Percentiles rank a stretch among this genome's conserved stretches.
These are phyloP conservation scores for Pilasporangium apinafurcum DNA, from an alignment of 352 stramenopile genomes.

Conservation along the genomic window DNA sequence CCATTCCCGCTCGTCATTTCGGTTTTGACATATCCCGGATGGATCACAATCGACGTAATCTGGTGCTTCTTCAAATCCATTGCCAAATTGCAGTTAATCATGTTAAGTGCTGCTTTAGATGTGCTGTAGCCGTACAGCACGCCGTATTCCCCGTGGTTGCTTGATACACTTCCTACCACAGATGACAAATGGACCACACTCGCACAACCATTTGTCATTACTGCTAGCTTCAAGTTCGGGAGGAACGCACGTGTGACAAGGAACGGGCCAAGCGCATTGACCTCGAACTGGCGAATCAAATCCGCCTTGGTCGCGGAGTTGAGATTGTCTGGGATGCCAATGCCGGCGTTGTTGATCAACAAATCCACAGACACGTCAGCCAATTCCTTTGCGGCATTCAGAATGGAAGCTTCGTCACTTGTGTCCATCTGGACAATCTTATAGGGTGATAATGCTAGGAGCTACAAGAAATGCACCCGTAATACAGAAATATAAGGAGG, in stretches of 20 bases:
- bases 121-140: constrained; percentile 30
- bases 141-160: constrained; percentile 10
- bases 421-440: constrained; percentile 16
- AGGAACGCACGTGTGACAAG: constrained; percentile 20
- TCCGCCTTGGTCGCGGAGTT: constrained; percentile 5
- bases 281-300: constrained; percentile 22
- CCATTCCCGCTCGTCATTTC: constrained; percentile 25
- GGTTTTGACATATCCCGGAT: constrained; percentile 31
- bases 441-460: constrained; percentile 6
- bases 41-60: constrained; percentile 18
- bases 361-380: constrained; percentile 17
- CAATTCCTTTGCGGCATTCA: constrained; percentile 4
- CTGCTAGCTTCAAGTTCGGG: constrained; percentile 10
- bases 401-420: constrained; percentile 13
- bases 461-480: too few relatives aligned
- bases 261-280: constrained; percentile 28
- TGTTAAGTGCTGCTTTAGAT: constrained; percentile 42
- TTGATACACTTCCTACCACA: constrained; percentile 7
- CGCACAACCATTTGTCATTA: constrained; percentile 1
- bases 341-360: constrained; percentile 36
- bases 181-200: constrained; percentile 21
- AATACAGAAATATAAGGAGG: too few relatives aligned
- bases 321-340: constrained; percentile 3
- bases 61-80: constrained; percentile 11
- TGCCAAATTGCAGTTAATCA: constrained; percentile 13